Evolutionary conservation across 805 yeast species (phyloP), one percentile per base, ranked within the genome.

Genomic region (Kurtzmaniella cleridarum): DNA sequence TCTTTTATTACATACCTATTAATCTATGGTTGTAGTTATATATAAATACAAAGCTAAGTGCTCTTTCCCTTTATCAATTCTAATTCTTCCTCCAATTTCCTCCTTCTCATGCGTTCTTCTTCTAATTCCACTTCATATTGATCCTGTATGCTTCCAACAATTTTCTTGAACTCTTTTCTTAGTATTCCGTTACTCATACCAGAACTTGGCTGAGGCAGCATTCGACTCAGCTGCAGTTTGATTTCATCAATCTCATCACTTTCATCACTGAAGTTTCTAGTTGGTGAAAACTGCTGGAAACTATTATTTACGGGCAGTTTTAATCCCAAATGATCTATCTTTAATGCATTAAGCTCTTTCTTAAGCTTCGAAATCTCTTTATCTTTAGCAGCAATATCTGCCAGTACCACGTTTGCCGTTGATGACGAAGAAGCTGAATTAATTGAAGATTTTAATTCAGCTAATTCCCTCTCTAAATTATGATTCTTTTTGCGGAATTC

Each of bases 111-210:
- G 32, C 77, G 67, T 55, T 81, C 87, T 45, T 71, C 70, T 28
- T 68, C 65, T 33, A 84, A 55, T 45, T 81, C 84, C 9, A 62
- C 51, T 46, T 81, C 86, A 49, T 80, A 78, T 41, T 70, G 77
- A 34, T 71, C 75, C 44, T 80, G 85, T 41, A 82, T 75, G 30
- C 78, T 79, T 16, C 70, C 62, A 3, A 83, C 78, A 36, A 82
- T 62, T 48, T 77, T 80, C 57, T 76, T 82, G 62, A 83, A 84
- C 56, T 84, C 89, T 44, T 75, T 69, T 41, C 86, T 66, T 57
- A 84, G 62, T 2, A 82, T 78, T 0, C 80, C 73, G 29, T 75
- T 75, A 45, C 71, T 65, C 48, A 51, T 60, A 18, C 73, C 64
- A 27, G 36, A 40, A 13, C 52, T 48, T 23, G 51, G 50, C 40